phyloP scores from a whole-genome alignment of 305 asterid species.

The Fraxinus sp. region DNA sequence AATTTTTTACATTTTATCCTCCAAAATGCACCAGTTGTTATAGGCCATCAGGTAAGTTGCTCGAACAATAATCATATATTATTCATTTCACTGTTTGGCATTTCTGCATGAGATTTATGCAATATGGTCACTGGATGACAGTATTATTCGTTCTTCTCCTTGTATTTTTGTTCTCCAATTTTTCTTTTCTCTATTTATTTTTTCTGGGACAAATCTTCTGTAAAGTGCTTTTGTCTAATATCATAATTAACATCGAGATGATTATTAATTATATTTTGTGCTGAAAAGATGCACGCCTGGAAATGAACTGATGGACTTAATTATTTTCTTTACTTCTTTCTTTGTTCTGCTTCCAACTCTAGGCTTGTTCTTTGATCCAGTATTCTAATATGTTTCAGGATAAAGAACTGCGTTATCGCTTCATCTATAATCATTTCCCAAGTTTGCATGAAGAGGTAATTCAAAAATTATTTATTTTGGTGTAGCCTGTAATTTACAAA shows the following conservation, averaged over 20 bases:
- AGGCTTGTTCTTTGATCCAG: background rate
- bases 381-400: slow-evolving; percentile 45
- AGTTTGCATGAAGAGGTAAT: slow-evolving; percentile 80
- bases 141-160: background rate
- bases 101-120: background rate
- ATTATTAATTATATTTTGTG: background rate
- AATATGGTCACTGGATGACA: background rate
- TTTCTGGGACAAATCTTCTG: background rate
- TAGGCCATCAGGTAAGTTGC: slow-evolving; percentile 48
- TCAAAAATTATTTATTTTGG: background rate
- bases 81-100: background rate
- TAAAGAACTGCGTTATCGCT: slow-evolving; percentile 75
- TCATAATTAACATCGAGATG: background rate
- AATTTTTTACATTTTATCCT: slow-evolving; percentile 52
- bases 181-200: background rate
- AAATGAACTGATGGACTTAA: background rate
- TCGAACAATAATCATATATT: background rate
- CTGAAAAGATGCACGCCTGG: background rate
- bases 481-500: background rate
- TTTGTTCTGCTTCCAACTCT: background rate
- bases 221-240: background rate
- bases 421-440: slow-evolving; percentile 93
- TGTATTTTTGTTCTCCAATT: background rate
- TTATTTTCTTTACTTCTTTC: background rate
- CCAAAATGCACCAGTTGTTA: slow-evolving; percentile 55